A percentile compares a stretch with the other conserved stretches of the same genome.
phyloP scores from a whole-genome alignment of 169 alveolate species.

The Perkinsus marinus region DNA sequence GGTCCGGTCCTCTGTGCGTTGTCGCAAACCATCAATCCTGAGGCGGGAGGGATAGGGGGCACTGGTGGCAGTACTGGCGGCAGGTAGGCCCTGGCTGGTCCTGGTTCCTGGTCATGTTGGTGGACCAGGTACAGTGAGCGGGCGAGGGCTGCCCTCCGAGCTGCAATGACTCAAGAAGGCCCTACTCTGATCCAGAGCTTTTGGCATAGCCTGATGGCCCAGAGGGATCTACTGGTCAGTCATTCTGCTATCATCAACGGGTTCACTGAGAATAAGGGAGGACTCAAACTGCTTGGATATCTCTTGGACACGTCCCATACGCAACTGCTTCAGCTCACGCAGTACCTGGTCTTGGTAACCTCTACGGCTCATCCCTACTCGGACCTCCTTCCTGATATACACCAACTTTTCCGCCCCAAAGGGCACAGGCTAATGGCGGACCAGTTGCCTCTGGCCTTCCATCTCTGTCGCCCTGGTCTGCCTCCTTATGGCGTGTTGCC shows the following conservation, averaged over 20 bases:
- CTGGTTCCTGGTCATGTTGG: too few relatives aligned
- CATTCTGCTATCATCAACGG: neutral
- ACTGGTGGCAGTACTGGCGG: neutral
- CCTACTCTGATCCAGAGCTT: neutral
- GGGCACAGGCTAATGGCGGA: neutral
- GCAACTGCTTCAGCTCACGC: neutral
- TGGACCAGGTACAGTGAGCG: neutral
- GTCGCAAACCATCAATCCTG: neutral
- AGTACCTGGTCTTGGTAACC: neutral
- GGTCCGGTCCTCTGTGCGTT: neutral
- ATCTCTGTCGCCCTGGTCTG: neutral
- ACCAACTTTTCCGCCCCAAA: neutral
- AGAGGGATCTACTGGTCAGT: neutral
- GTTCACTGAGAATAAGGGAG: neutral
- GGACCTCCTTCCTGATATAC: neutral
- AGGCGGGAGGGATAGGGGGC: neutral
- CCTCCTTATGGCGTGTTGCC: neutral
- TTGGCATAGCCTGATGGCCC: neutral
- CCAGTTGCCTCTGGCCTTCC: neutral
- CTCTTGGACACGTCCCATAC: neutral
- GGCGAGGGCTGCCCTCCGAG: neutral
- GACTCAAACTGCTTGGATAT: neutral
- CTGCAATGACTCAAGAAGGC: neutral
- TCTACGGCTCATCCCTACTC: neutral
- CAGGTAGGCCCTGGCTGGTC: neutral